These are phyloP conservation scores for Macrolepiota albuminosa DNA, from an alignment of 768 basidiomycete genomes.

Conservation along the genomic window DNA sequence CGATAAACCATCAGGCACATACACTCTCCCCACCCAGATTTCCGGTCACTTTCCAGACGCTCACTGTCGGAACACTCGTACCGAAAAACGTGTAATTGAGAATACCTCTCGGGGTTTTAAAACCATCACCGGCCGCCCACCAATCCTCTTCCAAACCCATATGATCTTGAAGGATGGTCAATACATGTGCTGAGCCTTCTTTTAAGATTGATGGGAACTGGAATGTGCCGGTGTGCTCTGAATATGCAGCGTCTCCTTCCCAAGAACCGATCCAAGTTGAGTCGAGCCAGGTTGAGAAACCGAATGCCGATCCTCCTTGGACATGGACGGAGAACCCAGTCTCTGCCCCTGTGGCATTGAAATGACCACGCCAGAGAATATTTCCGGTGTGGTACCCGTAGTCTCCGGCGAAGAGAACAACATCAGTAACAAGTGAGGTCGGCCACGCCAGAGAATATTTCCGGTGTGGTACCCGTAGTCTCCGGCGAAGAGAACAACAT, in stretches of 20 bases:
- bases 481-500: conserved; percentile 41
- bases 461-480: conserved; percentile 51
- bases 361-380: conserved; percentile 48
- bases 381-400: conserved; percentile 50
- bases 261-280: conserved; percentile 43
- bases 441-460: conserved; percentile 49
- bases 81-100: conserved; percentile 42
- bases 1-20: conserved; percentile 8
- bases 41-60: conserved; percentile 46
- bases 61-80: conserved; percentile 30
- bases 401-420: conserved; percentile 43
- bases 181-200: conserved; percentile 31
- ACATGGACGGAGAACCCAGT: conserved; percentile 36
- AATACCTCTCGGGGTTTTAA: conserved; percentile 47
- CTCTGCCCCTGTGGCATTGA: conserved; percentile 41
- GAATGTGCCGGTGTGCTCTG: conserved; percentile 29
- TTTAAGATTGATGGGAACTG: conserved; percentile 26
- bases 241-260: conserved; percentile 32
- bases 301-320: conserved; percentile 44
- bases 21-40: conserved; percentile 45
- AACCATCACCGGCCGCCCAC: conserved; percentile 36
- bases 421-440: conserved; percentile 28
- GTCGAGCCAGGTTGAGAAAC: conserved; percentile 46
- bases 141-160: conserved; percentile 49
- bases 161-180: conserved; percentile 51